Percentiles rank a stretch among this genome's conserved stretches.
These are phyloP conservation scores for Phialemoniopsis sp. DNA, from an alignment of 2,329 filamentous ascomycete genomes.

Conservation along the genomic window DNA sequence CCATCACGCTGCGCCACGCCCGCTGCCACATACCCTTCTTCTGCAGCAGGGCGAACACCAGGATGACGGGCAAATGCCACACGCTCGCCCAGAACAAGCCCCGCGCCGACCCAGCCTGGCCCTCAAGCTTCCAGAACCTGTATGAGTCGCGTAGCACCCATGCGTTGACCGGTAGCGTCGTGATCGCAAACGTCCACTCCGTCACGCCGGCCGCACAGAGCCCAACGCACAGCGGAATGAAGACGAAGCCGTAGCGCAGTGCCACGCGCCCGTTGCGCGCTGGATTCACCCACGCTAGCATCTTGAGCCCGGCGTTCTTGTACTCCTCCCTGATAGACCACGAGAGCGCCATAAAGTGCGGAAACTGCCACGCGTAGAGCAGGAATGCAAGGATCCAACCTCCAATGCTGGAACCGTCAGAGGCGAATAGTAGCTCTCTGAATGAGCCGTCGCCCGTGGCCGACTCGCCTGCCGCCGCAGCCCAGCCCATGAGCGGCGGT, in stretches of 20 bases:
- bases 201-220: constrained; percentile 79
- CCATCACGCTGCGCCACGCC: constrained; percentile 67
- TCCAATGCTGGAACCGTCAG: constrained; percentile 59
- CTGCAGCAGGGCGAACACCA: constrained; percentile 85
- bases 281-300: constrained; percentile 86
- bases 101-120: constrained; percentile 74
- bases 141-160: constrained; percentile 83
- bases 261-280: constrained; percentile 82
- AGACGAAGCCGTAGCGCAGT: constrained; percentile 79
- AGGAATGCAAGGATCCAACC: constrained; percentile 86
- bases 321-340: constrained; percentile 91
- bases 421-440: constrained; percentile 67
- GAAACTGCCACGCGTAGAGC: constrained; percentile 95
- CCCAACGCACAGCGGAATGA: constrained; percentile 80
- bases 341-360: constrained; percentile 93
- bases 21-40: constrained; percentile 91
- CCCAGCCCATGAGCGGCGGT: constrained; percentile 97
- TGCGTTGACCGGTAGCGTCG: constrained; percentile 75
- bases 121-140: constrained; percentile 74
- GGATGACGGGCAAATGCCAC: constrained; percentile 86
- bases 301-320: constrained; percentile 61
- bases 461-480: constrained; percentile 84
- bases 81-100: constrained; percentile 96
- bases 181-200: constrained; percentile 77
- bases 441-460: constrained; percentile 71